Evolutionary conservation across 2,329 filamentous ascomycete genomes (phyloP).

Genomic region (Colletotrichum australisinense): DNA sequence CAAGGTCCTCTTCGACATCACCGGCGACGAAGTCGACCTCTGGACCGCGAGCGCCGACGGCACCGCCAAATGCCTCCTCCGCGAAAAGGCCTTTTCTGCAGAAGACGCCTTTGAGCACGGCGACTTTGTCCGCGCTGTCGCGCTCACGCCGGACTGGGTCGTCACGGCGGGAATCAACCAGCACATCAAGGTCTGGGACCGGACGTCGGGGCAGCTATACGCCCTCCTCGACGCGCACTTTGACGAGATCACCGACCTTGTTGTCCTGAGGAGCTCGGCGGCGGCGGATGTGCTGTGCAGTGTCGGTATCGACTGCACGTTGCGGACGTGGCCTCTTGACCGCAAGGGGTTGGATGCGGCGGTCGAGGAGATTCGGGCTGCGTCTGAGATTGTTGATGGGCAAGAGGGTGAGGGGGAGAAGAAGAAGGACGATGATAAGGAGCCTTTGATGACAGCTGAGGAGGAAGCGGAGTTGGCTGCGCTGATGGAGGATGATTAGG

Average conservation of each 20-base stretch:
- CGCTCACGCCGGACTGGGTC: slow-evolving; percentile 80
- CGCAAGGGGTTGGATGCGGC: slow-evolving; percentile 66
- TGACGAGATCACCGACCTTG: slow-evolving; percentile 89
- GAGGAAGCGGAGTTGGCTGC: slow-evolving; percentile 94
- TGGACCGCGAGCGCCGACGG: slow-evolving; percentile 97
- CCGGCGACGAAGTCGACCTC: slow-evolving; percentile 74
- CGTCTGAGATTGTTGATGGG: slow-evolving; percentile 59
- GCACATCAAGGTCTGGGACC: slow-evolving; percentile 90
- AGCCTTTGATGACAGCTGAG: slow-evolving; percentile 79
- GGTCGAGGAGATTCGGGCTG: slow-evolving; percentile 57
- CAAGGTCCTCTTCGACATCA: slow-evolving; percentile 76
- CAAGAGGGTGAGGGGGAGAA: slow-evolving; percentile 65
- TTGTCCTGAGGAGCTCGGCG: slow-evolving; percentile 63
- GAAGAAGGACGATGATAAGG: slow-evolving; percentile 56
- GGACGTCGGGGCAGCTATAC: slow-evolving; percentile 76
- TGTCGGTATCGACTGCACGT: slow-evolving; percentile 89
- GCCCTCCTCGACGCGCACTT: slow-evolving; percentile 86
- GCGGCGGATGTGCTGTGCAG: slow-evolving; percentile 71
- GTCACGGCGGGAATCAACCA: slow-evolving; percentile 92
- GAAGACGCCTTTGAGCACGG: slow-evolving; percentile 84
- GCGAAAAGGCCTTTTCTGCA: slow-evolving; percentile 74
- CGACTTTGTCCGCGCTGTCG: slow-evolving; percentile 89
- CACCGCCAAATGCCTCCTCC: slow-evolving; percentile 81
- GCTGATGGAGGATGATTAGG: slow-evolving; percentile 83
- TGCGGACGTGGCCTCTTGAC: slow-evolving; percentile 84